A percentile compares a stretch with the other conserved stretches of the same genome.
phyloP scores from a whole-genome alignment of 768 basidiomycete species.

The Royoungia palumana region DNA sequence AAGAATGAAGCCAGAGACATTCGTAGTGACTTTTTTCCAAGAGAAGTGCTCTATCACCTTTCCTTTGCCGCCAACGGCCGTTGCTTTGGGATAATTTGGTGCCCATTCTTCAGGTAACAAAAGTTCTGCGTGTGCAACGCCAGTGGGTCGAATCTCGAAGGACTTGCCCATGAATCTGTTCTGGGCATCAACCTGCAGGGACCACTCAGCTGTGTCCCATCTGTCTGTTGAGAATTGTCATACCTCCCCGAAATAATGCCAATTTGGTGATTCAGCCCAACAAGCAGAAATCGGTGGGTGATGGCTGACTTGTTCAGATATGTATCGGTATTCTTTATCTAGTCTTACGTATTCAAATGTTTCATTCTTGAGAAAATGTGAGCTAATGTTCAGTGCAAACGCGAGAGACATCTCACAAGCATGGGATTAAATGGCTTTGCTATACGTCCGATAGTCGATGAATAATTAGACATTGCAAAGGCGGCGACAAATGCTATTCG shows the following conservation, averaged over 20 bases:
- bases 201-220: not conserved
- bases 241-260: constrained; percentile 90
- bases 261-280: constrained; percentile 85
- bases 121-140: constrained; percentile 87
- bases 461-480: constrained; percentile 98
- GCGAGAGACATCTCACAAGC: constrained; percentile 50
- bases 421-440: constrained; percentile 98
- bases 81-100: constrained; percentile 57
- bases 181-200: constrained; percentile 86
- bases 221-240: not conserved
- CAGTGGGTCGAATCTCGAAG: constrained; percentile 94
- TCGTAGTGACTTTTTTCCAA: constrained; percentile 94
- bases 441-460: constrained; percentile 92
- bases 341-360: constrained; percentile 91
- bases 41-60: constrained; percentile 87
- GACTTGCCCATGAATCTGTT: constrained; percentile 96
- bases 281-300: constrained; percentile 97
- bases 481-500: constrained; percentile 92
- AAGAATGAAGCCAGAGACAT: constrained; percentile 88
- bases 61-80: constrained; percentile 38
- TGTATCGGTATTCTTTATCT: constrained; percentile 86
- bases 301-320: constrained; percentile 96
- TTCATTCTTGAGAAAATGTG: constrained; percentile 54
- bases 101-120: constrained; percentile 66
- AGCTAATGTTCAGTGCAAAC: not conserved